Evolutionary conservation across 1,284 basidiomycete genomes (phyloP).

Genomic region (Malassezia equina): DNA sequence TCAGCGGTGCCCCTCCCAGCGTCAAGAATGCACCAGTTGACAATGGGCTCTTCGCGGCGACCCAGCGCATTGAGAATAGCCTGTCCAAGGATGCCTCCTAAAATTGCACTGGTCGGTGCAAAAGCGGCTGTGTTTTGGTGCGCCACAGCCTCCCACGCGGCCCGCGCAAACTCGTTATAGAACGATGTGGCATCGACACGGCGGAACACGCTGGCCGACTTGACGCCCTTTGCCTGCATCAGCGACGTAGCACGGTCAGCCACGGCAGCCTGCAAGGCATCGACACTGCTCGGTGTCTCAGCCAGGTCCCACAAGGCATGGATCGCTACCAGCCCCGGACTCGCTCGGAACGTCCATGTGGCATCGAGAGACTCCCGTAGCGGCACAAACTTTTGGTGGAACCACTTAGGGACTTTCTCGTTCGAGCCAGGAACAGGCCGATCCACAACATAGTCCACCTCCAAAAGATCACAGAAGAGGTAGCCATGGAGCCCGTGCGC

Average conservation of each 20-base stretch:
- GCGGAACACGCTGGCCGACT: slow-evolving; percentile 10
- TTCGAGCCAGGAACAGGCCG: slow-evolving; percentile 19
- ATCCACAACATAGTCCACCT: slow-evolving; percentile 68
- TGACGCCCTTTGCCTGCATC: slow-evolving; percentile 15
- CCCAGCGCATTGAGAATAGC: slow-evolving; percentile 85
- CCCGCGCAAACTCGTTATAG: slow-evolving; percentile 12
- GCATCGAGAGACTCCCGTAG: slow-evolving; percentile 53
- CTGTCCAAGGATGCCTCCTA: slow-evolving; percentile 87
- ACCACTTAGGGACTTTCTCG: slow-evolving; percentile 54
- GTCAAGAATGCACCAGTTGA: slow-evolving; percentile 83
- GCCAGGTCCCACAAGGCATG: slow-evolving; percentile 49
- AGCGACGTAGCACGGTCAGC: slow-evolving; percentile 12
- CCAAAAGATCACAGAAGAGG: slow-evolving; percentile 81
- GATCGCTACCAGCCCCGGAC: slow-evolving; percentile 57
- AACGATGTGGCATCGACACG: background rate
- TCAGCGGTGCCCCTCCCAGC: slow-evolving; percentile 49
- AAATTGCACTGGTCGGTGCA: slow-evolving; percentile 69
- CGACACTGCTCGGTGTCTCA: background rate
- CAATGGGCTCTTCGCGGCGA: slow-evolving; percentile 77
- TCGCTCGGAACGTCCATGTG: slow-evolving; percentile 42
- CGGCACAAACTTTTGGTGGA: slow-evolving; percentile 59
- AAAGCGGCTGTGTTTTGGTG: slow-evolving; percentile 64
- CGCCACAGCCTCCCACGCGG: slow-evolving; percentile 48
- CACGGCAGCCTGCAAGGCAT: slow-evolving; percentile 51
- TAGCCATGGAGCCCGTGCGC: slow-evolving; percentile 85